Percentiles rank a stretch among this genome's conserved stretches.
Conservation (phyloP, 2,329 filamentous ascomycete genomes). For the Paramyrothecium sp. region DNA sequence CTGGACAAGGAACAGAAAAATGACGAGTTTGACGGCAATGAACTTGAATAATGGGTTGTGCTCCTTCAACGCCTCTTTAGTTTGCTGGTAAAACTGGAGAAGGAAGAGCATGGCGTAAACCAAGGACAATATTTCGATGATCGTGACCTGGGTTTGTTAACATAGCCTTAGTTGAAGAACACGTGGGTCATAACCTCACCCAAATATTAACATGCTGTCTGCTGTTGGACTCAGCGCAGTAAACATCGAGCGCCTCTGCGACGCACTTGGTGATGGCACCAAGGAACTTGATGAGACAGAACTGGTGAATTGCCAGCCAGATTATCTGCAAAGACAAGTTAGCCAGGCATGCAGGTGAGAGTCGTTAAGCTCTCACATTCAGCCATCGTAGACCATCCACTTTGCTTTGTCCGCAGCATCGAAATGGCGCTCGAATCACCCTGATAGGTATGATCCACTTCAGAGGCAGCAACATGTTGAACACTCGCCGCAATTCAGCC, state of each 20-base stretch:
- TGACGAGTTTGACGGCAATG: conserved; percentile 83
- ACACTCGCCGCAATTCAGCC: conserved; percentile 80
- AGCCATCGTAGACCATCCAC: conserved; percentile 91
- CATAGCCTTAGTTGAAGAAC: background rate
- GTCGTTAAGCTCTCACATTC: conserved; percentile 78
- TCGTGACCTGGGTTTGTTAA: conserved; percentile 38
- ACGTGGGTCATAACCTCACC: conserved; percentile 54
- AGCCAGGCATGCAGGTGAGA: conserved; percentile 82
- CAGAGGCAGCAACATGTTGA: conserved; percentile 63
- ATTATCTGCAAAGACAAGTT: conserved; percentile 62
- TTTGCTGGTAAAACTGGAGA: conserved; percentile 82
- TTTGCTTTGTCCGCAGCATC: conserved; percentile 34
- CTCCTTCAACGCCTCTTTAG: conserved; percentile 64
- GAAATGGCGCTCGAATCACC: conserved; percentile 54
- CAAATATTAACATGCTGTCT: conserved; percentile 83
- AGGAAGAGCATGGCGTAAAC: conserved; percentile 86
- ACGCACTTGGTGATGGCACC: background rate
- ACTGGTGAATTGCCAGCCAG: conserved; percentile 71
- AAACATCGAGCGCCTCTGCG: conserved; percentile 44
- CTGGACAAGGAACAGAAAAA: conserved; percentile 93
- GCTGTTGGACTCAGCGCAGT: conserved; percentile 76
- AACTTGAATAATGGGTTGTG: conserved; percentile 79
- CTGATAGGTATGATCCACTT: conserved; percentile 75
- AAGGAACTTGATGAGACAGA: conserved; percentile 26
- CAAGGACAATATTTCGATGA: conserved; percentile 52